Conservation (phyloP, 306 rosid genomes). For the Carpinus fangiana region DNA sequence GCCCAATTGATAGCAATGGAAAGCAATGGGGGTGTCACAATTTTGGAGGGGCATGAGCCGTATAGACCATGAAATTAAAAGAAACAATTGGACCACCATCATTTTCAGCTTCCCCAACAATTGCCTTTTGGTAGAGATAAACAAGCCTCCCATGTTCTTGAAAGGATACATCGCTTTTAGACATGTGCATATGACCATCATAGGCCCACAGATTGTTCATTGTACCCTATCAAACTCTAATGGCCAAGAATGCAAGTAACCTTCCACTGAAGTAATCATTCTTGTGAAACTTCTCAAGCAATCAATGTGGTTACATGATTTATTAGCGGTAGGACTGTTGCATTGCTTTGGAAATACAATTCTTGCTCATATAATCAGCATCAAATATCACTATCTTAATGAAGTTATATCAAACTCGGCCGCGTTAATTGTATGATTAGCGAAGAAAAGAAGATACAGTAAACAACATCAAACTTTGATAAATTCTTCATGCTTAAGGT, state of each 20-base stretch:
- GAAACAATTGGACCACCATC: constrained; percentile 54
- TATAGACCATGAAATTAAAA: constrained; percentile 37
- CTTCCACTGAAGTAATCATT: constrained; percentile 38
- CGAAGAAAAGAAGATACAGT: too few species aligned
- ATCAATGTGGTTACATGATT: constrained; percentile 15
- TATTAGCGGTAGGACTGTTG: background rate
- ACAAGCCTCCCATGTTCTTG: constrained; percentile 56
- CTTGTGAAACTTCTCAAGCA: constrained; percentile 30
- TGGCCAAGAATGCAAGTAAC: constrained; percentile 45
- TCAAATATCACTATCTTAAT: background rate
- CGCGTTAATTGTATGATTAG: background rate
- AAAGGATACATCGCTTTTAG: constrained; percentile 45
- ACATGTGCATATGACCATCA: constrained; percentile 57
- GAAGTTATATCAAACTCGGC: background rate
- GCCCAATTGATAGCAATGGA: constrained; percentile 22
- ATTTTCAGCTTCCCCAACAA: constrained; percentile 45
- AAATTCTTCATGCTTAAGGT: too few species aligned
- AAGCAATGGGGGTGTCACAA: constrained; percentile 40
- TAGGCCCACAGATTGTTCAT: constrained; percentile 53
- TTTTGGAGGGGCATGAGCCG: constrained; percentile 38
- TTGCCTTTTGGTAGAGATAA: constrained; percentile 41
- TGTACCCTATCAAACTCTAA: constrained; percentile 38
- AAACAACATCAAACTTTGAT: too few species aligned
- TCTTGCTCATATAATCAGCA: background rate
- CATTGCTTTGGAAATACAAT: too few species aligned